Conservation (phyloP, 768 basidiomycete genomes). For the Trametes cingulata region DNA sequence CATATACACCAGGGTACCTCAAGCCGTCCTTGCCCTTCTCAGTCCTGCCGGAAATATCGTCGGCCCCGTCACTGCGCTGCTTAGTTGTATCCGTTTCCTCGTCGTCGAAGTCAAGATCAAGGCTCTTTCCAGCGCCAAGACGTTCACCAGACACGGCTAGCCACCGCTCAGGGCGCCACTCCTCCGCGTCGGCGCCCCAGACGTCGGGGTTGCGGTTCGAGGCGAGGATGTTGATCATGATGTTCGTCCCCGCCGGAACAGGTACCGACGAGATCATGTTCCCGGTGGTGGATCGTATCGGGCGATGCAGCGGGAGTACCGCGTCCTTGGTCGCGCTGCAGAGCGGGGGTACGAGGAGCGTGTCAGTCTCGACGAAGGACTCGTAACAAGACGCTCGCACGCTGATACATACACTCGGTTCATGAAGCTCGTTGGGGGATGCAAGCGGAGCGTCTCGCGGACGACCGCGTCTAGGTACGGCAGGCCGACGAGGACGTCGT, state of each 20-base stretch:
- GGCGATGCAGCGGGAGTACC: slow-evolving; percentile 52
- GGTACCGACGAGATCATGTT: slow-evolving; percentile 38
- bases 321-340: slow-evolving; percentile 47
- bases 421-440: slow-evolving; percentile 36
- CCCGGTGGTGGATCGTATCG: slow-evolving; percentile 44
- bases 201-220: slow-evolving; percentile 51
- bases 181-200: slow-evolving; percentile 62
- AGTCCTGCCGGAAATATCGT: background rate
- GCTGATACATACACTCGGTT: slow-evolving; percentile 33
- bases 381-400: background rate
- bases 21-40: slow-evolving; percentile 7
- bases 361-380: too few species aligned
- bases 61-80: background rate
- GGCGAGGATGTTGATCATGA: slow-evolving; percentile 44
- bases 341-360: background rate
- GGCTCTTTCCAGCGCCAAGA: background rate
- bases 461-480: slow-evolving; percentile 49
- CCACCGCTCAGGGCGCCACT: slow-evolving; percentile 67
- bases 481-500: slow-evolving; percentile 43
- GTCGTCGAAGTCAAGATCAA: slow-evolving; percentile 12
- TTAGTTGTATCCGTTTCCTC: too few species aligned
- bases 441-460: slow-evolving; percentile 43
- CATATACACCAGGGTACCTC: slow-evolving; percentile 26
- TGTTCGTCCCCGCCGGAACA: slow-evolving; percentile 46
- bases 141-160: slow-evolving; percentile 28